phyloP scores from a whole-genome alignment of 2,329 filamentous ascomycete species.

The Talaromyces sp. region DNA sequence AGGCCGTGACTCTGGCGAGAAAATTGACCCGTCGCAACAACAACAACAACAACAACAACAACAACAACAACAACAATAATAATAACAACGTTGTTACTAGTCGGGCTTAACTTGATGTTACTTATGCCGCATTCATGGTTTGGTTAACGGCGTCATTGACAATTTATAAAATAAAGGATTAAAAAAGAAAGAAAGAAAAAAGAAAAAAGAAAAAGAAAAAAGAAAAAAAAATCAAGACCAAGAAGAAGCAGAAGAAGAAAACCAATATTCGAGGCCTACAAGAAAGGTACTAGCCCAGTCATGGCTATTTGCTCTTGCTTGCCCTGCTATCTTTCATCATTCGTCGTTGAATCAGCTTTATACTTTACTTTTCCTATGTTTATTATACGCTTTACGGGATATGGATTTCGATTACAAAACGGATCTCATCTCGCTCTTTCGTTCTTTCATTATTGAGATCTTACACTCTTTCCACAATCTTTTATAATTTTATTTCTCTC shows the following conservation, averaged over 20 bases:
- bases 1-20: constrained; percentile 32
- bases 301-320: background rate
- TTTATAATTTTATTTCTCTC: constrained; percentile 1
- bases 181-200: too few relatives aligned
- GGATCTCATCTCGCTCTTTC: constrained; percentile 3
- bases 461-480: too few relatives aligned
- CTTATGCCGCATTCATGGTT: background rate
- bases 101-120: constrained; percentile 16
- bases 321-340: background rate
- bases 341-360: background rate
- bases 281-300: background rate
- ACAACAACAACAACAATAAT: constrained; percentile 21
- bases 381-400: background rate
- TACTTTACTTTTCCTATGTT: background rate
- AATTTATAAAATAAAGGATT: too few relatives aligned
- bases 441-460: too few relatives aligned
- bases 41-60: constrained; percentile 22
- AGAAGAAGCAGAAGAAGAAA: constrained; percentile 6
- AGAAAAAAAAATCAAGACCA: background rate
- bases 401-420: constrained; percentile 1
- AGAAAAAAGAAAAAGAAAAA: background rate
- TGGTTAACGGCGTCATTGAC: background rate
- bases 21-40: constrained; percentile 30
- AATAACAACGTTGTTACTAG: constrained; percentile 26
- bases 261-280: background rate